A percentile compares a stretch with the other conserved stretches of the same genome.
These are phyloP conservation scores for Casuarina glauca DNA, from an alignment of 306 rosid genomes.

Conservation along the genomic window DNA sequence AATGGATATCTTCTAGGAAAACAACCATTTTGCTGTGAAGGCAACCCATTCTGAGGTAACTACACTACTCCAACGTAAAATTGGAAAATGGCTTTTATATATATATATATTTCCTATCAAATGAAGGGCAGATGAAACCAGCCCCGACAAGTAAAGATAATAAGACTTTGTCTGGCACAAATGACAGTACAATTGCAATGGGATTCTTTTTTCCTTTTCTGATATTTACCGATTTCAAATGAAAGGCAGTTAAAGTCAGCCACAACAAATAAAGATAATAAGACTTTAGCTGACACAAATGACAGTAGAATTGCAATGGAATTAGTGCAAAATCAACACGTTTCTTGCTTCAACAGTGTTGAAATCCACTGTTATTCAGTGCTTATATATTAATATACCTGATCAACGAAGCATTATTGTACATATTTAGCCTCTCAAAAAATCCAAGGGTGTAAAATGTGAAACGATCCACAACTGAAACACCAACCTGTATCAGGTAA, in stretches of 20 bases:
- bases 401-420: slow-evolving; percentile 89
- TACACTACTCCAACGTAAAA: not conserved
- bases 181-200: no score
- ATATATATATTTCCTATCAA: no score
- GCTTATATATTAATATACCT: slow-evolving; percentile 44
- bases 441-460: slow-evolving; percentile 90
- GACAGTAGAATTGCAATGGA: not conserved
- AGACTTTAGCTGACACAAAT: not conserved
- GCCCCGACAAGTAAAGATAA: no score
- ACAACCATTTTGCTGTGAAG: not conserved
- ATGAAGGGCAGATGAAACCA: no score
- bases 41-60: not conserved
- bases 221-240: not conserved
- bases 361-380: not conserved
- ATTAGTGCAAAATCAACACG: not conserved
- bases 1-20: not conserved
- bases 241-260: not conserved
- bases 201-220: not conserved
- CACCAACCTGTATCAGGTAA: slow-evolving; percentile 70
- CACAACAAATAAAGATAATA: not conserved
- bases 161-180: no score
- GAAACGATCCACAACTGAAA: slow-evolving; percentile 95
- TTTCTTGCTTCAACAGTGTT: not conserved
- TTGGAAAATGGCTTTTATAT: not conserved
- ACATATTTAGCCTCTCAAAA: slow-evolving; percentile 91